These are phyloP conservation scores for Coniella lustricola DNA, from an alignment of 2,329 filamentous ascomycete species.

Conservation along the genomic window DNA sequence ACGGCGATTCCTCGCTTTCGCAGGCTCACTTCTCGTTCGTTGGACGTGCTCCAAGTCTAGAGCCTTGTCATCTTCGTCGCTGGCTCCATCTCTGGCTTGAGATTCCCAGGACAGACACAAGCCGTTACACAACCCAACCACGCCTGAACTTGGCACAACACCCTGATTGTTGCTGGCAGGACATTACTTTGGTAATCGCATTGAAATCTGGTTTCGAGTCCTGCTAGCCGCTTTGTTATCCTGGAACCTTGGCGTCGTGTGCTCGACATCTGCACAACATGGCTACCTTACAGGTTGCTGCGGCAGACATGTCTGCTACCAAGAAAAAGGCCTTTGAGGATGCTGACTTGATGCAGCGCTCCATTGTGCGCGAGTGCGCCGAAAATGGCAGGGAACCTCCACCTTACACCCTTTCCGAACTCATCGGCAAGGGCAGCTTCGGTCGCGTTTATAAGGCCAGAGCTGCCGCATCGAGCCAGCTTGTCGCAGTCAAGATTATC, in stretches of 20 bases:
- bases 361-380: slow-evolving; percentile 50
- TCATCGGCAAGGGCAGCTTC: slow-evolving; percentile 63
- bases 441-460: slow-evolving; percentile 60
- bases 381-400: slow-evolving; percentile 50
- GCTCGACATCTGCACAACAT: slow-evolving; percentile 15
- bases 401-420: slow-evolving; percentile 54
- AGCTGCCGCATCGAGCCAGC: slow-evolving; percentile 29
- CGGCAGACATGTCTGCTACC: slow-evolving; percentile 23
- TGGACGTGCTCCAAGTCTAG: no score
- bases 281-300: slow-evolving; percentile 26
- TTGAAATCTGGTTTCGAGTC: no score
- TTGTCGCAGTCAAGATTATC: slow-evolving; percentile 72
- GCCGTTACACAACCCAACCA: no score
- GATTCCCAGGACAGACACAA: no score
- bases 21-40: no score
- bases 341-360: slow-evolving; percentile 55
- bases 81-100: no score
- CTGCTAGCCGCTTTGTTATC: neutral
- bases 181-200: no score
- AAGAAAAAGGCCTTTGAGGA: slow-evolving; percentile 51
- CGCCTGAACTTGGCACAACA: no score
- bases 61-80: no score
- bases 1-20: no score
- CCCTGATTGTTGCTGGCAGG: no score
- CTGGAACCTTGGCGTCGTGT: neutral